These are phyloP conservation scores for Thelonectria discophora DNA, from an alignment of 2,329 filamentous ascomycete genomes.

Conservation along the genomic window DNA sequence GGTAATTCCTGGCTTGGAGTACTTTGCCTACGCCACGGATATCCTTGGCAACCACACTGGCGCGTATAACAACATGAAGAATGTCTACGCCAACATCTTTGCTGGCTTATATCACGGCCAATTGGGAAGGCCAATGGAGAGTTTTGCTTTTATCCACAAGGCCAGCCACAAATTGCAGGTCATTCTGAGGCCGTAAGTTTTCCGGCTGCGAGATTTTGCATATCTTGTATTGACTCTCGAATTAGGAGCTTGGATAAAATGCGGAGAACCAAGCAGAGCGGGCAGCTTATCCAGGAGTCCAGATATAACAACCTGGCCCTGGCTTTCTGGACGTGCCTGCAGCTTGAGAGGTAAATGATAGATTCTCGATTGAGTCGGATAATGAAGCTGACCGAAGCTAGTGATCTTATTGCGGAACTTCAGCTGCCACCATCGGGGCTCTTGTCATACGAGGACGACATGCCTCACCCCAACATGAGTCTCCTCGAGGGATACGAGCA, in stretches of 20 bases:
- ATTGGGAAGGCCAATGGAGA: conserved; percentile 85
- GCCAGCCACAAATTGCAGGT: conserved; percentile 71
- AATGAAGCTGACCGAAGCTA: too few relatives aligned
- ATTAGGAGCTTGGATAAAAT: conserved; percentile 60
- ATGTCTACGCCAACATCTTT: conserved; percentile 85
- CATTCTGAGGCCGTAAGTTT: conserved; percentile 78
- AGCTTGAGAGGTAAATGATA: conserved; percentile 72
- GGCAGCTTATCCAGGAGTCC: conserved; percentile 52
- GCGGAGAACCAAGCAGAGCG: conserved; percentile 50
- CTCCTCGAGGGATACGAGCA: conserved; percentile 54
- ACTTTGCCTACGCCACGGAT: conserved; percentile 86
- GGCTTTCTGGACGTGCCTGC: conserved; percentile 92
- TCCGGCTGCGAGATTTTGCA: neutral
- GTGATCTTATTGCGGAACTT: conserved; percentile 92
- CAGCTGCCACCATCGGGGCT: conserved; percentile 68
- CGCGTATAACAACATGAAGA: conserved; percentile 79
- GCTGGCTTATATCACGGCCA: conserved; percentile 91
- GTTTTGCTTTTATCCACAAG: conserved; percentile 70
- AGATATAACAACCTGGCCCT: conserved; percentile 72
- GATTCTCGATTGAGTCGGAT: too few relatives aligned
- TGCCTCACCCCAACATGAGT: conserved; percentile 71
- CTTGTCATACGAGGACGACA: conserved; percentile 68
- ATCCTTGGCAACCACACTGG: conserved; percentile 85
- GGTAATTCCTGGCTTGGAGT: conserved; percentile 86
- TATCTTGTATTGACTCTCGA: neutral